Conservation (phyloP, 345 rosid genomes). For the Rhizophora mangle region DNA sequence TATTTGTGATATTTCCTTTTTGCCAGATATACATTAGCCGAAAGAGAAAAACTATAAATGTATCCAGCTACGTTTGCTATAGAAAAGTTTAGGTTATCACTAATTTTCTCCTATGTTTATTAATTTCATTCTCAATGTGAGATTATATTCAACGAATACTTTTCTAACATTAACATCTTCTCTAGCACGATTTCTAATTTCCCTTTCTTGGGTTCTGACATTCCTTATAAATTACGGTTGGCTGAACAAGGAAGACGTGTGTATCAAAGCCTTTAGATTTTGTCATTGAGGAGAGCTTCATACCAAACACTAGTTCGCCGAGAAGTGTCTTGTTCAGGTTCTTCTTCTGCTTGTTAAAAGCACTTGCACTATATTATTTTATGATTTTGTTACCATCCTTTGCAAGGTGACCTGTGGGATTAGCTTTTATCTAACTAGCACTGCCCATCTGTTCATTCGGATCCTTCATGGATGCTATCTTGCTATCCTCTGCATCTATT, state of each 20-base stretch:
- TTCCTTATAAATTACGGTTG: constrained; percentile 19
- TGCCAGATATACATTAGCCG: constrained; percentile 10
- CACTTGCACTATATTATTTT: background rate
- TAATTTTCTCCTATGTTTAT: constrained; percentile 19
- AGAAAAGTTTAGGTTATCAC: constrained; percentile 9
- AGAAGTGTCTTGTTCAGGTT: constrained; percentile 3
- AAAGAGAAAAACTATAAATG: constrained; percentile 16
- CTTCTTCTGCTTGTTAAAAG: background rate
- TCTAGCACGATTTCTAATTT: background rate
- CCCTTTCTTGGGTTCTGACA: background rate
- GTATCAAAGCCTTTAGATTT: background rate
- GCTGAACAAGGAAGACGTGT: background rate
- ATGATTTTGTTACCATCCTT: background rate
- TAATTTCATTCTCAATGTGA: constrained; percentile 1
- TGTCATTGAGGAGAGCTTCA: background rate
- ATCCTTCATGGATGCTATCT: background rate
- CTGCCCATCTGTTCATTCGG: background rate
- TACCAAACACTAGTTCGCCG: background rate
- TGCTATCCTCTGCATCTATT: no score
- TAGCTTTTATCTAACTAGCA: background rate
- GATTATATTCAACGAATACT: constrained; percentile 14
- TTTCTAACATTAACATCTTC: constrained; percentile 2
- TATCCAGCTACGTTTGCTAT: constrained; percentile 14
- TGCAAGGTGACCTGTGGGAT: background rate
- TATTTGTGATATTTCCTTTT: constrained; percentile 7